Percentiles rank a stretch among this genome's conserved stretches.
Conservation (phyloP, 495 filamentous ascomycete species). For the Parathielavia appendiculata region DNA sequence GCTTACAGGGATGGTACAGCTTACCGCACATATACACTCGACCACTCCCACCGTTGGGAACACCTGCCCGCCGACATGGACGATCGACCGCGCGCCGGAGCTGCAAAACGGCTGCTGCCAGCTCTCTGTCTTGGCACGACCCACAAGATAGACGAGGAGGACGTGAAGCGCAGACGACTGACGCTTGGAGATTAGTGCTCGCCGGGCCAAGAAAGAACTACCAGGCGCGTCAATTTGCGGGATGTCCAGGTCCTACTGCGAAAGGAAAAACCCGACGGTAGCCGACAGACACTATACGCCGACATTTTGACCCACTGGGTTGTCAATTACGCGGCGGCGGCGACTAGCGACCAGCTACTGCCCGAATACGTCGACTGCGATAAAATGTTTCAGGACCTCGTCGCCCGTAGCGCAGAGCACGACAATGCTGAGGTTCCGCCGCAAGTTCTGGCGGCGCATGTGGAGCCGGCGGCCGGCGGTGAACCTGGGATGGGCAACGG, state of each 20-base stretch:
- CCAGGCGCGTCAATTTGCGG: background rate
- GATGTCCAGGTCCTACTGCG: background rate
- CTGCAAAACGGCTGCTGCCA: background rate
- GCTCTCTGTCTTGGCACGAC: background rate
- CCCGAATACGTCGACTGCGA: background rate
- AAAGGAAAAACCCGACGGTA: background rate
- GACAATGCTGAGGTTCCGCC: background rate
- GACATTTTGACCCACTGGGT: background rate
- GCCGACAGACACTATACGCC: background rate
- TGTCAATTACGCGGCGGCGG: background rate
- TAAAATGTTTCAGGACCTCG: background rate
- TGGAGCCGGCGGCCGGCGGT: background rate
- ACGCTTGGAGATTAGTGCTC: background rate
- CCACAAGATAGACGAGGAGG: background rate
- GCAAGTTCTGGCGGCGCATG: background rate
- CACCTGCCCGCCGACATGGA: background rate
- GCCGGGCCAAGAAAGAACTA: background rate
- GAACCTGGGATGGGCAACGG: background rate
- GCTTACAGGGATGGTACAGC: background rate
- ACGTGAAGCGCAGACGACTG: background rate
- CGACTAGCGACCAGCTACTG: background rate
- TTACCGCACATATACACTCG: background rate
- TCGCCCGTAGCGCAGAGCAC: background rate
- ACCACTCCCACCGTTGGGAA: slow-evolving; percentile 1
- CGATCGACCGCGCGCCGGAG: background rate